Base-by-base conservation (phyloP, 768 basidiomycete genomes). In the Pulveroboletus sp. region DNA sequence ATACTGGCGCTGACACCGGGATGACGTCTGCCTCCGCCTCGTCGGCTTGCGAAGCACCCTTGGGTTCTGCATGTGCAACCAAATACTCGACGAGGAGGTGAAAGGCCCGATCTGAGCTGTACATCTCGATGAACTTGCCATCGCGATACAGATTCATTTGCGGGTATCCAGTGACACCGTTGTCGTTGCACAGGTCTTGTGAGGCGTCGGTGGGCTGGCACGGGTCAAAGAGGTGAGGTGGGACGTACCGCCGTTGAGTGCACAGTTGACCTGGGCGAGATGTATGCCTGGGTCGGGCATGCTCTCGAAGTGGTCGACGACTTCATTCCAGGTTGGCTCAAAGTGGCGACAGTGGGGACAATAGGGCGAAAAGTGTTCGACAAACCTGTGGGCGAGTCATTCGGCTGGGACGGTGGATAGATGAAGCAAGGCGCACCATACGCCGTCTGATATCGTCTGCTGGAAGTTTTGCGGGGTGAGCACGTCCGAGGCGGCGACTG, bases 291-390 rank as follows among this genome's bases (percentile, higher is more conserved):
- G 58, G 49, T 62, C 54, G 5, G 55, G 63, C 51, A 74, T 77
- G 52, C 60, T 72, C 68, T 75, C 71, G 27, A 73, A 74, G 30
- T 81, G 73, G 14, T 71, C 67, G 6, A 80, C 81, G 7, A 95
- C 72, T 42, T 82, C 69, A 38, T 82, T 73, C 92, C 93, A 96
- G 26, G 84, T 91, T 0, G 93, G 86, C 9, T 81, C 83, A 57
- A 96, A 95, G 0, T 71, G 64, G 30, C 76, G 74, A 67, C 93
- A 96, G 62, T 95, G 93, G 5, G 67, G 63, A 59, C 93, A 96
- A 61, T 83, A 85, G 0, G 93, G 93, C 1, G 89, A 93, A 64
- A 81, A 96, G 66, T 89, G 86, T 59, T 95, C 92, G 43, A 95
- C 73, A 51, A 94, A 82, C 83, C 83, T 76, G 54, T 9, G 17